Base-by-base conservation (phyloP, 352 stramenopile genomes). In the Aphanomyces astaci region DNA sequence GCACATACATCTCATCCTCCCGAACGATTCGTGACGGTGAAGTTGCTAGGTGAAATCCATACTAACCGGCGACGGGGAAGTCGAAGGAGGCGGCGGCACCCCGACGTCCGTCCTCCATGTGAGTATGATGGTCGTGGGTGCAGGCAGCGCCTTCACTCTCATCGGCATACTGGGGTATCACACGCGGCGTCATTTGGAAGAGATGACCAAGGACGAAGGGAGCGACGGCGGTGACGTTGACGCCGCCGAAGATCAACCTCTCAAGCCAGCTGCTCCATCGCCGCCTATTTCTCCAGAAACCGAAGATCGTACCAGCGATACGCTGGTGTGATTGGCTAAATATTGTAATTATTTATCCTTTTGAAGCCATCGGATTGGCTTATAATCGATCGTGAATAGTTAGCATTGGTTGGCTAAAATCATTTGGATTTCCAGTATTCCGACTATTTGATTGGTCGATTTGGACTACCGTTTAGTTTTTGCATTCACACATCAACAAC, bases 171-270 rank as follows among this genome's bases (percentile, higher is more conserved):
- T 90, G 33, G 84, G 84, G 0, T 75, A 78, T 15, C 89, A 89
- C 65, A 89, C 84, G 32, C 78, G 84, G 25, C 86, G 87, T 62
- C 82, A 92, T 66, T 76, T 92, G 32, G 63, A 89, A 51, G 70
- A 56, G 28, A 65, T 92, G 13, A 79, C 81, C 1, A 71, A 88
- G 45, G 68, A 43, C 15, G 36, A 43, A 43, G 15, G 15, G 36
- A 43, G 7, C 7, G 36, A 43, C 15, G 15, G 36, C 7, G 36
- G 36, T 7, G 36, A 43, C 15, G 36, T 43, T 15, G 36, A 43
- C 7, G 36, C 7, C 36, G 7, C 36, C 15, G 36, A 43, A 15
- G 36, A 62, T 5, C 53, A 62, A 56, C 15, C 53, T 7, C 30
- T n/a, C 53, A 62, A 9, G 53, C 7, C 36, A 43, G 7, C 36